Conservation (phyloP, 768 basidiomycete genomes). For the Suillus fuscotomentosus region DNA sequence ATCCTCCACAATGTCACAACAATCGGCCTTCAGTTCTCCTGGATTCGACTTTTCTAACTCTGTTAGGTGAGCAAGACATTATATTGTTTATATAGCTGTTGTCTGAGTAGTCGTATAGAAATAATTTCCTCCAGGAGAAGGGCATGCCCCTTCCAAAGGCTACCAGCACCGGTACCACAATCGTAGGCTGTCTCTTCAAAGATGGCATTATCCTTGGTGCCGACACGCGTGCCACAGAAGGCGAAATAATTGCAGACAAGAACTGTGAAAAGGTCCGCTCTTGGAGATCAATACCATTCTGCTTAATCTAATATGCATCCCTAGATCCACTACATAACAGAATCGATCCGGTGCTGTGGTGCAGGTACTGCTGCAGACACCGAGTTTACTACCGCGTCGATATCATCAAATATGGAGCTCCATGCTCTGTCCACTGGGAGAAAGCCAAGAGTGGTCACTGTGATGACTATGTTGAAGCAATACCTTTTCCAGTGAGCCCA, state of each 20-base stretch:
- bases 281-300: constrained; percentile 1
- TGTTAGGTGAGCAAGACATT: constrained; percentile 46
- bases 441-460: constrained; percentile 92
- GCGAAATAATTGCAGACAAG: constrained; percentile 95
- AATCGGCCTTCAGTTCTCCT: constrained; percentile 44
- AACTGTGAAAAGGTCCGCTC: constrained; percentile 94
- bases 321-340: constrained; percentile 96
- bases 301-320: neutral
- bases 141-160: constrained; percentile 79
- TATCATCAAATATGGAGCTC: constrained; percentile 94
- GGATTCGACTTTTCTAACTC: constrained; percentile 83
- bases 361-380: constrained; percentile 99
- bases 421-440: constrained; percentile 89
- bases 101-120: constrained; percentile 40
- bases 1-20: constrained; percentile 29
- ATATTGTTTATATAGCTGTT: neutral
- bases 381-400: constrained; percentile 90
- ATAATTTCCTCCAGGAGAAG: constrained; percentile 67
- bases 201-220: constrained; percentile 95
- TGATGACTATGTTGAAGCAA: constrained; percentile 99
- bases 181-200: constrained; percentile 92
- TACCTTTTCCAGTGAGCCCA: constrained; percentile 78
- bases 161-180: constrained; percentile 94
- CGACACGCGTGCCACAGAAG: constrained; percentile 94
- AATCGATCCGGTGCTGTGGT: constrained; percentile 95